Percentiles rank a stretch among this genome's conserved stretches.
These are phyloP conservation scores for Candida ortonii DNA, from an alignment of 805 yeast species.

Conservation along the genomic window DNA sequence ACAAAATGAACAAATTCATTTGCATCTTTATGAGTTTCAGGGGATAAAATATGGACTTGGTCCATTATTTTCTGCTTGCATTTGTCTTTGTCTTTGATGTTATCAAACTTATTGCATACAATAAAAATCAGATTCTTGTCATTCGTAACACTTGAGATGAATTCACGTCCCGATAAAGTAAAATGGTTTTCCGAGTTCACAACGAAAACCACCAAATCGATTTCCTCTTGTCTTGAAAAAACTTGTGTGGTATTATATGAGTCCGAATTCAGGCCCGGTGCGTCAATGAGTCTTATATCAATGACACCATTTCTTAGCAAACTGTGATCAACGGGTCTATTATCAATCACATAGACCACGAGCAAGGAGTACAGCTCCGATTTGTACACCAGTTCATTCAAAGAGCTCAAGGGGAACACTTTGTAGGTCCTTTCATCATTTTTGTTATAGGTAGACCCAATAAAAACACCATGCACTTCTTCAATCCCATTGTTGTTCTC, in stretches of 20 bases:
- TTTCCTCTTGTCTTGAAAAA: constrained; percentile 94
- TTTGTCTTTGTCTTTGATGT: constrained; percentile 72
- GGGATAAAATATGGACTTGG: constrained; percentile 82
- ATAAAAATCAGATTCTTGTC: constrained; percentile 91
- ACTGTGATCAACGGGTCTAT: constrained; percentile 63
- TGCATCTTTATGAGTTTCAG: constrained; percentile 86
- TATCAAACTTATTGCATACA: constrained; percentile 91
- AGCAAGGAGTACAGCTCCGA: constrained; percentile 69
- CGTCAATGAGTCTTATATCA: constrained; percentile 90
- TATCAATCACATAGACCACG: constrained; percentile 79
- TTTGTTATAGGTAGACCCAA: constrained; percentile 48
- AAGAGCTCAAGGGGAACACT: constrained; percentile 47
- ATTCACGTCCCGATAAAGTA: constrained; percentile 91
- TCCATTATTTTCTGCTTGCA: constrained; percentile 76
- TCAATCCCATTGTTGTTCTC: constrained; percentile 67
- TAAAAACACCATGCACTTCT: constrained; percentile 88
- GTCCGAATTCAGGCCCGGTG: constrained; percentile 94
- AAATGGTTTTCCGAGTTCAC: constrained; percentile 96
- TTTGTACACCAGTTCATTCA: constrained; percentile 69
- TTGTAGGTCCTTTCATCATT: constrained; percentile 66
- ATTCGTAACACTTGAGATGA: constrained; percentile 82
- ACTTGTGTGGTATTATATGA: constrained; percentile 93
- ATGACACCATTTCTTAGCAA: constrained; percentile 85
- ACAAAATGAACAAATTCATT: constrained; percentile 93
- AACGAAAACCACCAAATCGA: constrained; percentile 92